A percentile compares a stretch with the other conserved stretches of the same genome.
Evolutionary conservation across 2,329 filamentous ascomycete species (phyloP).

Genomic region (Celoporthe dispersa): DNA sequence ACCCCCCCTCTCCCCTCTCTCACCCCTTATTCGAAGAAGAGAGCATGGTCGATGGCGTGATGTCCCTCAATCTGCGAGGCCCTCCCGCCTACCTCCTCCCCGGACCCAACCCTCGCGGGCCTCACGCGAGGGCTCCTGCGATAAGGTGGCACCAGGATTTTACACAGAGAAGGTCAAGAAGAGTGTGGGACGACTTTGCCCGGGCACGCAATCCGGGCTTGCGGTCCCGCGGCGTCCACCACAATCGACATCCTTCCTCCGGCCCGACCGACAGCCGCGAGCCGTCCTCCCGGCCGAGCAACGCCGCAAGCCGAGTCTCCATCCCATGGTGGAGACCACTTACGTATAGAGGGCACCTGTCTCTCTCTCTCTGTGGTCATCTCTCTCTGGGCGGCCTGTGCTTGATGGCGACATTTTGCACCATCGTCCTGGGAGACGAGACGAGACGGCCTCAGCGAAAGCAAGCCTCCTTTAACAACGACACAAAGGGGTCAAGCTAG

Average conservation of each 20-base stretch:
- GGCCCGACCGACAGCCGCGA: slow-evolving; percentile 25
- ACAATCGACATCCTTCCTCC: slow-evolving; percentile 13
- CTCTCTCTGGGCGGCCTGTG: neutral
- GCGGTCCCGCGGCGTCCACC: neutral
- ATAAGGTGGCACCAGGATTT: slow-evolving; percentile 8
- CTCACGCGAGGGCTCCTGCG: neutral
- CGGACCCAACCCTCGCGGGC: neutral
- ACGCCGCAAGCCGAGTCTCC: slow-evolving; percentile 11
- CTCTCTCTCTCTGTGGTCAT: neutral
- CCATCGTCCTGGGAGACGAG: neutral
- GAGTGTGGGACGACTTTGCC: neutral
- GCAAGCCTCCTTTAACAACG: no score
- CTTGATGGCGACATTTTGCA: slow-evolving; percentile 18
- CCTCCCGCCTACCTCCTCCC: neutral
- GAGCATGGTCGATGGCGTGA: slow-evolving; percentile 26
- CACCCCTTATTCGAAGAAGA: neutral
- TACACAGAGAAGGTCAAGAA: neutral
- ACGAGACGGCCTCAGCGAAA: neutral
- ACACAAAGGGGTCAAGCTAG: neutral
- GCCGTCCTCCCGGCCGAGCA: slow-evolving; percentile 18
- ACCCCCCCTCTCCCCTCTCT: no score
- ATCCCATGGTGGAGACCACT: slow-evolving; percentile 1
- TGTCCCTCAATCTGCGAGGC: slow-evolving; percentile 17
- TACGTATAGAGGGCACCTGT: slow-evolving; percentile 1
- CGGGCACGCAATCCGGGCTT: slow-evolving; percentile 25